Conservation (phyloP, 2,329 filamentous ascomycete genomes). For the Samsoniella hepiali region DNA sequence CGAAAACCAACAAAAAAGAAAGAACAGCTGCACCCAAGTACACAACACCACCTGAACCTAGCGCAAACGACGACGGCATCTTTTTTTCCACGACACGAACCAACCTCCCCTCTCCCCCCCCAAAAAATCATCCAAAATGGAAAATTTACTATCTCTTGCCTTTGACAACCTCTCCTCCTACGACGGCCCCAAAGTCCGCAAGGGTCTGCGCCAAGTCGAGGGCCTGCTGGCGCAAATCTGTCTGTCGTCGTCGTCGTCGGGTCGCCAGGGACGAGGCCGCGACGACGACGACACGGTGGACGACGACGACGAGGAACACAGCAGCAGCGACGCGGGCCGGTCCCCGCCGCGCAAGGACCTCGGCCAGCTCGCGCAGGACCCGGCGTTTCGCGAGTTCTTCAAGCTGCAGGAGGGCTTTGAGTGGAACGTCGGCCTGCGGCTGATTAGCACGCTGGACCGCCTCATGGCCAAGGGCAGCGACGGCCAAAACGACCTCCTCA, state of each 20-base stretch:
- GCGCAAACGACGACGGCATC: slow-evolving; percentile 2
- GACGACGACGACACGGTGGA: slow-evolving; percentile 20
- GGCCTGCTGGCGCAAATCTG: slow-evolving; percentile 93
- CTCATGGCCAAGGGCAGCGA: slow-evolving; percentile 79
- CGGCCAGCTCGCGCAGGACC: slow-evolving; percentile 70
- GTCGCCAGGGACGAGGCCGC: background rate
- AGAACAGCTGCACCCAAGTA: background rate
- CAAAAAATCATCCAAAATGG: slow-evolving; percentile 57
- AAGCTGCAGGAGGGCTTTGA: slow-evolving; percentile 95
- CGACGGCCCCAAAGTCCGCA: slow-evolving; percentile 84
- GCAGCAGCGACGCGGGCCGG: slow-evolving; percentile 28
- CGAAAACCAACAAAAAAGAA: too few relatives aligned
- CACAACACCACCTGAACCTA: background rate
- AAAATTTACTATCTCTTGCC: slow-evolving; percentile 83
- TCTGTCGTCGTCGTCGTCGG: slow-evolving; percentile 51
- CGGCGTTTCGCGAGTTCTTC: slow-evolving; percentile 93
- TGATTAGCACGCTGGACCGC: slow-evolving; percentile 81
- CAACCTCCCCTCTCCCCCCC: background rate
- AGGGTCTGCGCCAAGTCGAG: slow-evolving; percentile 91
- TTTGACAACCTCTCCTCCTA: slow-evolving; percentile 97
- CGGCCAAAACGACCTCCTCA: slow-evolving; percentile 81
- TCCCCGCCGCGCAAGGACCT: slow-evolving; percentile 57
- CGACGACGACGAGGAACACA: slow-evolving; percentile 25
- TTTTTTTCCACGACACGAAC: slow-evolving; percentile 17
- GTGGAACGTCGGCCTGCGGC: slow-evolving; percentile 88